phyloP scores from a whole-genome alignment of 176 grass and related monocot species.

The Paspalum notatum region DNA sequence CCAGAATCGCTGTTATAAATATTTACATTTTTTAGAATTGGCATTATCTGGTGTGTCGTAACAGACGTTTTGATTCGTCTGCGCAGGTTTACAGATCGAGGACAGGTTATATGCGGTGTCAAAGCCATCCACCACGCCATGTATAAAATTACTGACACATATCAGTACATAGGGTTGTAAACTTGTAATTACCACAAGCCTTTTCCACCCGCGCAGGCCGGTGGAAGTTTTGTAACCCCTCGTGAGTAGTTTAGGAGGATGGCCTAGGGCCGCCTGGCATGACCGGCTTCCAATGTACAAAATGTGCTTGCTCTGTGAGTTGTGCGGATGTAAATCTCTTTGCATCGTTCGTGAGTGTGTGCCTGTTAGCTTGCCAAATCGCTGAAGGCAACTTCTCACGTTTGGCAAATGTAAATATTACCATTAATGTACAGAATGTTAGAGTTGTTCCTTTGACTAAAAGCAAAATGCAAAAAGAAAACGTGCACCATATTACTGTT shows the following conservation, averaged over 20 bases:
- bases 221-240: conserved; percentile 48
- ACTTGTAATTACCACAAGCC: conserved; percentile 28
- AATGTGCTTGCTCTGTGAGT: conserved; percentile 28
- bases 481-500: not conserved
- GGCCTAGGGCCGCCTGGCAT: not conserved
- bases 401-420: conserved; percentile 42
- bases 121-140: conserved; percentile 40
- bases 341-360: not conserved
- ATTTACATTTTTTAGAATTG: not conserved
- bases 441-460: not conserved
- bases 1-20: conserved; percentile 4
- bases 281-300: conserved; percentile 29
- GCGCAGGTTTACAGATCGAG: conserved; percentile 40
- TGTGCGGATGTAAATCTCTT: conserved; percentile 29
- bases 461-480: not conserved
- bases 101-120: conserved; percentile 44
- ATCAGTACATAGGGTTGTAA: not conserved
- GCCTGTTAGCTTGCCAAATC: not conserved
- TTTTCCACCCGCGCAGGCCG: not conserved
- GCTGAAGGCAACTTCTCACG: not conserved
- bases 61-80: conserved; percentile 28
- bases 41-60: not conserved
- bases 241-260: conserved; percentile 12
- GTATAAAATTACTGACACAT: conserved; percentile 13
- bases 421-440: not conserved